These are phyloP conservation scores for Neurospora intermedia DNA, from an alignment of 495 filamentous ascomycete genomes.

Conservation along the genomic window DNA sequence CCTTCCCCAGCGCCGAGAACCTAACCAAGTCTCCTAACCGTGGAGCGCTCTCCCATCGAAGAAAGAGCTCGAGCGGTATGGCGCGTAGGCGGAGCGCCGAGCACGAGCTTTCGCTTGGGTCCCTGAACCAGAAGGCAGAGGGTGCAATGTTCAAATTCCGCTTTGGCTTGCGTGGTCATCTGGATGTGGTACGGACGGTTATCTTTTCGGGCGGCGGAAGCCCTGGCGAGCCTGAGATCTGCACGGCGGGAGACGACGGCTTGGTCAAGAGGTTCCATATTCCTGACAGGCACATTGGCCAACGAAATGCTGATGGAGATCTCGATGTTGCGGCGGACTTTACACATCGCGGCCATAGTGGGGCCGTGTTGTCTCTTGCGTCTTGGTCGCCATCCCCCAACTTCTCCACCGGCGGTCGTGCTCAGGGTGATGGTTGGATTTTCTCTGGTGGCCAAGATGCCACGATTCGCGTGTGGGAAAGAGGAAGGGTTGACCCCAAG, in stretches of 20 bases:
- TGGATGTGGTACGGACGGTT: conserved; percentile 85
- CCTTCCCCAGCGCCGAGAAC: conserved; percentile 74
- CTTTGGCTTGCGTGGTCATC: conserved; percentile 83
- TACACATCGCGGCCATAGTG: conserved; percentile 85
- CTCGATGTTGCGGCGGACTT: conserved; percentile 88
- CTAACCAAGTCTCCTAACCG: conserved; percentile 70
- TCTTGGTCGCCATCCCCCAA: conserved; percentile 76
- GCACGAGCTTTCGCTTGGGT: conserved; percentile 40
- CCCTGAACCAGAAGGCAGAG: conserved; percentile 42
- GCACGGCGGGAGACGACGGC: conserved; percentile 91
- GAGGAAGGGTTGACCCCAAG: conserved; percentile 87
- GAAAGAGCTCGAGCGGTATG: conserved; percentile 66
- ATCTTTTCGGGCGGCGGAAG: conserved; percentile 95
- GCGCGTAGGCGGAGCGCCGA: conserved; percentile 45
- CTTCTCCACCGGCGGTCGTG: conserved; percentile 78
- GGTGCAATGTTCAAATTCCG: conserved; percentile 75
- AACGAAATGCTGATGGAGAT: conserved; percentile 46
- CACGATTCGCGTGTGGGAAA: conserved; percentile 88
- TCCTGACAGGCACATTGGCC: conserved; percentile 51
- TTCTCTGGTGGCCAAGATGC: conserved; percentile 95
- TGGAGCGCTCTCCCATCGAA: conserved; percentile 58
- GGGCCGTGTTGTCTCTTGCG: conserved; percentile 77
- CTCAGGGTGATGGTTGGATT: conserved; percentile 86
- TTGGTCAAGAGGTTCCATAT: conserved; percentile 95
- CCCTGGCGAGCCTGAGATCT: conserved; percentile 90